Percentiles rank a stretch among this genome's conserved stretches.
These are phyloP conservation scores for Punica granatum DNA, from an alignment of 345 rosid species.

Conservation along the genomic window DNA sequence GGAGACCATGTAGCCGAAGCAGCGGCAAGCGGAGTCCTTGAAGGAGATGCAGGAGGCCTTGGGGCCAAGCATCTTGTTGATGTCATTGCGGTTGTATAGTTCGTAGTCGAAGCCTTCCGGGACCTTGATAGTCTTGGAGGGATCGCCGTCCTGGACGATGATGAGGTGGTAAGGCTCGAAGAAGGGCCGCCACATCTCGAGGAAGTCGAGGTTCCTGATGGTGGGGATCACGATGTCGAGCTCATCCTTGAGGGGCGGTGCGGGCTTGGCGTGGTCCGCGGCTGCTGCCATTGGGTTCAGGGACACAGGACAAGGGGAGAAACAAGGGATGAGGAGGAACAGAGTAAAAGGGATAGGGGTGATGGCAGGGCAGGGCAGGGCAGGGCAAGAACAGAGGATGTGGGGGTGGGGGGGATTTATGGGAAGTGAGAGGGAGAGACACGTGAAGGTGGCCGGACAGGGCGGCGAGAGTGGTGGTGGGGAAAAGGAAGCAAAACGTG, in stretches of 20 bases:
- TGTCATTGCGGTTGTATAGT: constrained; percentile 86
- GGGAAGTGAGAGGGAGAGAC: not conserved
- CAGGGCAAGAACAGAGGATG: not conserved
- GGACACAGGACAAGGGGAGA: not conserved
- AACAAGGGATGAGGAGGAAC: not conserved
- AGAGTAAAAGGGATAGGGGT: too few species aligned
- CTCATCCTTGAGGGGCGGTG: constrained; percentile 62
- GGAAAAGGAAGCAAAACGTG: not conserved
- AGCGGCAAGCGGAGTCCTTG: constrained; percentile 95
- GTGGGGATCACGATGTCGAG: constrained; percentile 95
- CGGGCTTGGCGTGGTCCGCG: constrained; percentile 8
- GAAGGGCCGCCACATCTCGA: constrained; percentile 99
- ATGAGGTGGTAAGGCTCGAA: constrained; percentile 88
- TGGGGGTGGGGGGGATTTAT: not conserved
- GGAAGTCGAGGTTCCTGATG: constrained; percentile 83
- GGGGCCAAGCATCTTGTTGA: constrained; percentile 78
- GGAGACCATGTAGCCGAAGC: constrained; percentile 97
- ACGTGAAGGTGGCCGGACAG: not conserved
- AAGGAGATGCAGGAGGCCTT: constrained; percentile 94
- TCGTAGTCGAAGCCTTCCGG: constrained; percentile 93
- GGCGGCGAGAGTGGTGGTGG: constrained; percentile 6
- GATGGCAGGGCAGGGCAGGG: not conserved
- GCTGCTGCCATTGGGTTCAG: constrained; percentile 11
- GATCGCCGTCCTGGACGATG: constrained; percentile 97
- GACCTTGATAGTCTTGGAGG: constrained; percentile 66